A percentile compares a stretch with the other conserved stretches of the same genome.
These are phyloP conservation scores for Colletotrichum liaoningense DNA, from an alignment of 2,329 filamentous ascomycete genomes.

Conservation along the genomic window DNA sequence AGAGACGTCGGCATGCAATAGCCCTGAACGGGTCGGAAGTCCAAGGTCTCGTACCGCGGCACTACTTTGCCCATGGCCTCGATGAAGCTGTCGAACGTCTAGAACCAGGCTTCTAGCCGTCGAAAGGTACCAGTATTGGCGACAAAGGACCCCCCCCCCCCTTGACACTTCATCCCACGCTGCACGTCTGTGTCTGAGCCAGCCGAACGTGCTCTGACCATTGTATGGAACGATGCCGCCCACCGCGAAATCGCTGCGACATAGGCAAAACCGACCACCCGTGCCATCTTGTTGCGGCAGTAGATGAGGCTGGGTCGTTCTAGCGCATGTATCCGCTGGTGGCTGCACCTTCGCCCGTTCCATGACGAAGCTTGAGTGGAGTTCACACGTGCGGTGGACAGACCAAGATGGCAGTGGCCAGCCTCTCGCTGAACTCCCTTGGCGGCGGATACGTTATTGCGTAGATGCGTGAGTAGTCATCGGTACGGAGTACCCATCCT, in stretches of 20 bases:
- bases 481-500: neutral
- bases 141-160: neutral
- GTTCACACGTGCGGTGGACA: conserved; percentile 12
- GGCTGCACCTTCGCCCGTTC: neutral
- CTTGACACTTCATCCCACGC: conserved; percentile 17
- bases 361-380: conserved; percentile 27
- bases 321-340: neutral
- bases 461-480: neutral
- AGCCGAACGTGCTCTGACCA: neutral
- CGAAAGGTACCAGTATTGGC: conserved; percentile 9
- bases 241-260: neutral
- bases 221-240: neutral
- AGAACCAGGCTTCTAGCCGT: conserved; percentile 5
- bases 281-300: neutral
- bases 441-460: conserved; percentile 2
- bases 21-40: neutral
- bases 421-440: conserved; percentile 10
- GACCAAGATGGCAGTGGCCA: conserved; percentile 15
- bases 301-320: neutral
- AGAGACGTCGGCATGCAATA: conserved; percentile 9
- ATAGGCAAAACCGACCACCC: neutral
- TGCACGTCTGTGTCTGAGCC: conserved; percentile 13
- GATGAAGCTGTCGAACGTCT: neutral
- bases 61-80: neutral
- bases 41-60: neutral